phyloP scores from a whole-genome alignment of 345 rosid genomes.

The Populus alba region DNA sequence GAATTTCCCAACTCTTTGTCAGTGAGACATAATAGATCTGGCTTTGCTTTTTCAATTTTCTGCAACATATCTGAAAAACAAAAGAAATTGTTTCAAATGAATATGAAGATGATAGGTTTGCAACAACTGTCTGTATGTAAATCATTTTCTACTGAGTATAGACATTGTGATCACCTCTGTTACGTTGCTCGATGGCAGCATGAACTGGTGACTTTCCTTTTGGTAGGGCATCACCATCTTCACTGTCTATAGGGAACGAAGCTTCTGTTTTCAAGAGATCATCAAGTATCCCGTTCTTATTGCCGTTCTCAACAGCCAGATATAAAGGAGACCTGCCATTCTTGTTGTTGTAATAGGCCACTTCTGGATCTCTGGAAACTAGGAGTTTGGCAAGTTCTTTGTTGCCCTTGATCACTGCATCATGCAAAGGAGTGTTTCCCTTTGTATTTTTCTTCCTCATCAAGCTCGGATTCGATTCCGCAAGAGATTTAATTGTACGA shows the following conservation, averaged over 20 bases:
- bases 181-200: not conserved
- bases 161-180: not conserved
- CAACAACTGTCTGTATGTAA: not conserved
- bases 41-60: not conserved
- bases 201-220: not conserved
- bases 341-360: not conserved
- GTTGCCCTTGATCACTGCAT: not conserved
- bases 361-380: not conserved
- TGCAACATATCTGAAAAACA: conserved; percentile 12
- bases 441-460: not conserved
- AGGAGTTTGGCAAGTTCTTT: rapidly evolving
- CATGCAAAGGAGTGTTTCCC: conserved; percentile 8
- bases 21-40: conserved; percentile 3
- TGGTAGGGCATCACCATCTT: not conserved
- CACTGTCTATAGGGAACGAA: not conserved
- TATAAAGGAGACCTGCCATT: not conserved
- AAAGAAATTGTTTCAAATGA: too few species aligned
- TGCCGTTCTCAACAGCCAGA: not conserved
- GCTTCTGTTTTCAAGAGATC: not conserved
- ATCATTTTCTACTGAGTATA: not conserved
- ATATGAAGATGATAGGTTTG: not conserved
- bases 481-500: not conserved
- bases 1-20: conserved; percentile 14
- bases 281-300: not conserved
- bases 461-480: not conserved